A percentile compares a stretch with the other conserved stretches of the same genome.
Evolutionary conservation across 2,329 filamentous ascomycete genomes (phyloP).

Genomic region (Sclerotinia borealis): DNA sequence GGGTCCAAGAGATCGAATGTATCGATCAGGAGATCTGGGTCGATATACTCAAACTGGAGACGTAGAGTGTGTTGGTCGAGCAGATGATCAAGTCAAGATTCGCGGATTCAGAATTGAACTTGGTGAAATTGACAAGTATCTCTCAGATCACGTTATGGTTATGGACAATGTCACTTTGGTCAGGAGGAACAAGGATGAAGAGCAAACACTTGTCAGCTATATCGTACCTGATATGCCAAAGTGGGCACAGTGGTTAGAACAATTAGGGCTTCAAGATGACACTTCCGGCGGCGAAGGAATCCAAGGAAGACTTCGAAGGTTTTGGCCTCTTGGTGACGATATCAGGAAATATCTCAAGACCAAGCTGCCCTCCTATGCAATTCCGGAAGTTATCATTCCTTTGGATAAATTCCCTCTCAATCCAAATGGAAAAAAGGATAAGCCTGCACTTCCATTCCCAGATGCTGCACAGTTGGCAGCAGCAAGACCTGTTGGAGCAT

Average conservation of each 20-base stretch:
- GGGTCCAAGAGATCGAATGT: slow-evolving; percentile 79
- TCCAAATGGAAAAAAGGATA: slow-evolving; percentile 81
- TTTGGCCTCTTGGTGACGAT: slow-evolving; percentile 44
- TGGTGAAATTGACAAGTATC: slow-evolving; percentile 81
- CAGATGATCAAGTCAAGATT: slow-evolving; percentile 90
- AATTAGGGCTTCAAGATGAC: slow-evolving; percentile 48
- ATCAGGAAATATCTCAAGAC: slow-evolving; percentile 62
- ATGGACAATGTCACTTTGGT: slow-evolving; percentile 83
- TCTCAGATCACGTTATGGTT: slow-evolving; percentile 68
- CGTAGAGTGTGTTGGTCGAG: slow-evolving; percentile 72
- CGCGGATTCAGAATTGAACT: slow-evolving; percentile 94
- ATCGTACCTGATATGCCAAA: slow-evolving; percentile 74
- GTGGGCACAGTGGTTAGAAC: slow-evolving; percentile 63
- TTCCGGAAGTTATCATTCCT: slow-evolving; percentile 68
- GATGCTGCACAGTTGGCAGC: slow-evolving; percentile 62
- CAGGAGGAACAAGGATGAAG: slow-evolving; percentile 76
- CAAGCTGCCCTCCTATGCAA: slow-evolving; percentile 67
- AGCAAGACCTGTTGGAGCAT: slow-evolving; percentile 42
- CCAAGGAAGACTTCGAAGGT: slow-evolving; percentile 27
- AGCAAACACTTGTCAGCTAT: slow-evolving; percentile 82
- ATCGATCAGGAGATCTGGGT: slow-evolving; percentile 82
- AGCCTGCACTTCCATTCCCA: slow-evolving; percentile 72
- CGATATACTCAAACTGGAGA: slow-evolving; percentile 62
- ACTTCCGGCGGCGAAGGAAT: slow-evolving; percentile 35
- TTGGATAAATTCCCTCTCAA: slow-evolving; percentile 71